Evolutionary conservation across 805 yeast genomes (phyloP).

Genomic region (Saturnispora dispora): DNA sequence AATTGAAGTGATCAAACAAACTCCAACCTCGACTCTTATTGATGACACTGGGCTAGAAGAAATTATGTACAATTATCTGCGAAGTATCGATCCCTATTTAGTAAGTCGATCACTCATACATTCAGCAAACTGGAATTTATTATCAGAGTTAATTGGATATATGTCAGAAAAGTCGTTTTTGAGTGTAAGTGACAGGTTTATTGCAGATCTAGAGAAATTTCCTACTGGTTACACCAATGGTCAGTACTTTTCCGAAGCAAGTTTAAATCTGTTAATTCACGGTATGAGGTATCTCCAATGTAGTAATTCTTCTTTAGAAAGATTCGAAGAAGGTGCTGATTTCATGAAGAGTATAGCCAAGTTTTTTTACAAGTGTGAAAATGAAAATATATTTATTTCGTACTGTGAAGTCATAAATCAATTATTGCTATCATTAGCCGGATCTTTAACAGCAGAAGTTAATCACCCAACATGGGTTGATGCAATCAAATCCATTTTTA

Average conservation of each 20-base stretch:
- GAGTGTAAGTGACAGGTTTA: slow-evolving; percentile 86
- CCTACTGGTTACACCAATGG: slow-evolving; percentile 41
- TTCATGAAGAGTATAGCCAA: slow-evolving; percentile 79
- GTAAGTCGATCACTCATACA: slow-evolving; percentile 64
- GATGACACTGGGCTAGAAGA: slow-evolving; percentile 83
- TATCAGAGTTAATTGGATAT: slow-evolving; percentile 81
- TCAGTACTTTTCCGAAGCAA: slow-evolving; percentile 31
- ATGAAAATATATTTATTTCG: slow-evolving; percentile 57
- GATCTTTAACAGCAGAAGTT: slow-evolving; percentile 82
- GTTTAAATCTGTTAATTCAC: slow-evolving; percentile 64
- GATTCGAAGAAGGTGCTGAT: slow-evolving; percentile 88
- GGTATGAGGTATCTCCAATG: slow-evolving; percentile 85
- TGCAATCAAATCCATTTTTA: slow-evolving; percentile 57
- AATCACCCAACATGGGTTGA: slow-evolving; percentile 94
- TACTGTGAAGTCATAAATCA: slow-evolving; percentile 79
- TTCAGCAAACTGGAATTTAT: slow-evolving; percentile 87
- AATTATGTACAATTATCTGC: slow-evolving; percentile 81
- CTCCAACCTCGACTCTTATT: slow-evolving; percentile 64
- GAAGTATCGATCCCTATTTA: slow-evolving; percentile 72
- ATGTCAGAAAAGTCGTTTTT: slow-evolving; percentile 81
- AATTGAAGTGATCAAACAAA: slow-evolving; percentile 85
- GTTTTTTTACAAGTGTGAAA: slow-evolving; percentile 60
- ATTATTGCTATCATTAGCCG: slow-evolving; percentile 74
- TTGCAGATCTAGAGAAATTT: slow-evolving; percentile 82
- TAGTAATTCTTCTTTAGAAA: slow-evolving; percentile 78